Evolutionary conservation across 805 yeast genomes (phyloP).

Genomic region (Yarrowia sp.): DNA sequence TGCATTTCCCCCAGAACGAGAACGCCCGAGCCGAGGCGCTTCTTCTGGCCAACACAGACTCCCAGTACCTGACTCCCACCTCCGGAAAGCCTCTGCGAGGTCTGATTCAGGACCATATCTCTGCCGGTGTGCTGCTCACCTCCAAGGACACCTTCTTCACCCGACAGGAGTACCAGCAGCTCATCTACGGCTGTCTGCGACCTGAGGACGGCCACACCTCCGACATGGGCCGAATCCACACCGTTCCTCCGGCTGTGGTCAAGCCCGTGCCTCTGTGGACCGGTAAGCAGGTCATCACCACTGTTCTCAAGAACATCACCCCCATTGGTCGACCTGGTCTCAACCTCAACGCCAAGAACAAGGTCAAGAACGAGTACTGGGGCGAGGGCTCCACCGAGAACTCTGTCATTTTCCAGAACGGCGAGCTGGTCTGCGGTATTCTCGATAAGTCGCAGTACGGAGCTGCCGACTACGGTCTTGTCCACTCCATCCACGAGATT

Average conservation of each 20-base stretch:
- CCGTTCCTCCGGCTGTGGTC: conserved; percentile 86
- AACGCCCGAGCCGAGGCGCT: conserved; percentile 96
- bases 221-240: conserved; percentile 59
- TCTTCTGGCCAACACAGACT: conserved; percentile 93
- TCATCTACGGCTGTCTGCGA: conserved; percentile 89
- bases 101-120: conserved; percentile 96
- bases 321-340: conserved; percentile 91
- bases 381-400: conserved; percentile 83
- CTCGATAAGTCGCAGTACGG: conserved; percentile 98
- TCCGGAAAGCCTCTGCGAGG: conserved; percentile 99
- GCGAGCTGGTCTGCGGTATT: conserved; percentile 89
- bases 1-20: conserved; percentile 99
- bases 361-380: conserved; percentile 95
- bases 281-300: conserved; percentile 94
- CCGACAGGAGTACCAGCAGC: conserved; percentile 90
- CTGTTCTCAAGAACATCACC: conserved; percentile 86
- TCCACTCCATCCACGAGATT: conserved; percentile 94
- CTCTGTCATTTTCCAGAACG: conserved; percentile 82
- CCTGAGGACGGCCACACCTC: conserved; percentile 96
- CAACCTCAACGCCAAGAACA: conserved; percentile 81
- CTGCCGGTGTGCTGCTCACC: conserved; percentile 99
- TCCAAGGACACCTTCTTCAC: conserved; percentile 90
- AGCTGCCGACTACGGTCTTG: conserved; percentile 95
- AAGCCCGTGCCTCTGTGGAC: conserved; percentile 96
- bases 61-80: conserved; percentile 97